phyloP scores from a whole-genome alignment of 306 rosid genomes.

The Medicago ruthenica region DNA sequence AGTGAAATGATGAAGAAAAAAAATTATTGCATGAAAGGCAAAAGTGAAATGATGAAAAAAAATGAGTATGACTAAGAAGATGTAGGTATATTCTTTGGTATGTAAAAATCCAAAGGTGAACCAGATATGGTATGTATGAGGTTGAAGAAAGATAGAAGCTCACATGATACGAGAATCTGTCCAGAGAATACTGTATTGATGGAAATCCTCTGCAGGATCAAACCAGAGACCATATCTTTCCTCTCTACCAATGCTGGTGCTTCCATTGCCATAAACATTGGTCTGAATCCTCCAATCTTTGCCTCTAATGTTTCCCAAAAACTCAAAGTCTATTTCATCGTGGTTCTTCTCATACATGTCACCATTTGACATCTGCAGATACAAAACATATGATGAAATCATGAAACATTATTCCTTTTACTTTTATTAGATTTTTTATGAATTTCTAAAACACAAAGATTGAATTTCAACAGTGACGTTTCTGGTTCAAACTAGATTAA shows the following conservation, averaged over 20 bases:
- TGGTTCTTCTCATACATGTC: constrained; percentile 88
- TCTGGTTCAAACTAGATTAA: constrained; percentile 13
- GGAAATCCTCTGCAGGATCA: constrained; percentile 89
- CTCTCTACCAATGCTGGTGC: constrained; percentile 86
- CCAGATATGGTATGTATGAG: constrained; percentile 39
- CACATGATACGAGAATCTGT: constrained; percentile 83
- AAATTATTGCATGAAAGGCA: background rate
- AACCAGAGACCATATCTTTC: constrained; percentile 96
- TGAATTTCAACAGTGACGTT: constrained; percentile 10
- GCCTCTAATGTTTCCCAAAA: constrained; percentile 94
- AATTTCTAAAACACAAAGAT: background rate
- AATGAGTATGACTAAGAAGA: too few relatives aligned
- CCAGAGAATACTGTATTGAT: constrained; percentile 88
- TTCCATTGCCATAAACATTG: constrained; percentile 94
- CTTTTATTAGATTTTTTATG: background rate
- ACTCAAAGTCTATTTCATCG: constrained; percentile 96
- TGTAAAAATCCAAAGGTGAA: constrained; percentile 4
- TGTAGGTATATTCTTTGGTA: too few relatives aligned
- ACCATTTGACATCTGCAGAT: constrained; percentile 88
- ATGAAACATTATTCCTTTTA: background rate
- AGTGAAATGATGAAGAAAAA: background rate
- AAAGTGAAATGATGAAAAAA: constrained; percentile 1
- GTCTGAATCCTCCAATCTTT: constrained; percentile 99
- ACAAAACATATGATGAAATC: constrained; percentile 17
- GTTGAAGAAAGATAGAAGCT: constrained; percentile 44